Evolutionary conservation across 495 filamentous ascomycete genomes (phyloP).

Genomic region (Penicillium odoratum): DNA sequence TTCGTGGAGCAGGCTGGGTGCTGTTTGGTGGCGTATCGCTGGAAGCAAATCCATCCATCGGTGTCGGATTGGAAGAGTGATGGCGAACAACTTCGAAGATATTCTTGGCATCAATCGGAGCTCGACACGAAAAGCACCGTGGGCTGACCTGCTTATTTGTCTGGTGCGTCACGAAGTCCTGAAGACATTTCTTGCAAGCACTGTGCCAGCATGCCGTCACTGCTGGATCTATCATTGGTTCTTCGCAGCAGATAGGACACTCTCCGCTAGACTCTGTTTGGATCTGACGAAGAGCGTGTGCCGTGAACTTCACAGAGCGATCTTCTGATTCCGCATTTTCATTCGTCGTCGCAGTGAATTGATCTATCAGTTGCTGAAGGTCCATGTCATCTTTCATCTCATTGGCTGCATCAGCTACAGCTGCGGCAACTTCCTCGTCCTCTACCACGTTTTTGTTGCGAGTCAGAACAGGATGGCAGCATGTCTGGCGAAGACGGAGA

Average conservation of each 20-base stretch:
- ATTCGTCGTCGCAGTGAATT: conserved; percentile 66
- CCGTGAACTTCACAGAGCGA: conserved; percentile 62
- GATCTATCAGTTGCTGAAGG: conserved; percentile 76
- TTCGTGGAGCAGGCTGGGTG: conserved; percentile 53
- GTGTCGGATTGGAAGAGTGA: conserved; percentile 28
- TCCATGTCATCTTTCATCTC: conserved; percentile 97
- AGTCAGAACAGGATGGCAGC: conserved; percentile 88
- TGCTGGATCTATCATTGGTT: conserved; percentile 89
- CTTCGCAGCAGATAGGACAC: conserved; percentile 92
- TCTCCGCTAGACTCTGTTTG: conserved; percentile 83
- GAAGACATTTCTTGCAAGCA: conserved; percentile 87
- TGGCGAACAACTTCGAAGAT: conserved; percentile 85
- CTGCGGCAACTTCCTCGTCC: conserved; percentile 83
- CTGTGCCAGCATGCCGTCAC: conserved; percentile 97
- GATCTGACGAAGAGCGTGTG: conserved; percentile 86
- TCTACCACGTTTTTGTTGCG: conserved; percentile 80
- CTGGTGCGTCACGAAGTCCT: conserved; percentile 85
- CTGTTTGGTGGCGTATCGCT: conserved; percentile 28
- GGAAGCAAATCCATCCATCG: conserved; percentile 33
- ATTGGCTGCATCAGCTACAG: conserved; percentile 72
- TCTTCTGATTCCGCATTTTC: conserved; percentile 55
- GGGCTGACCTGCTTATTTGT: conserved; percentile 71
- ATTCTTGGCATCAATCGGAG: conserved; percentile 75
- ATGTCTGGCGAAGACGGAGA: conserved; percentile 87
- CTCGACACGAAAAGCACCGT: conserved; percentile 86